Percentiles rank a stretch among this genome's conserved stretches.
Evolutionary conservation across 768 basidiomycete species (phyloP).

Genomic region (Leccinum disarticulatum): DNA sequence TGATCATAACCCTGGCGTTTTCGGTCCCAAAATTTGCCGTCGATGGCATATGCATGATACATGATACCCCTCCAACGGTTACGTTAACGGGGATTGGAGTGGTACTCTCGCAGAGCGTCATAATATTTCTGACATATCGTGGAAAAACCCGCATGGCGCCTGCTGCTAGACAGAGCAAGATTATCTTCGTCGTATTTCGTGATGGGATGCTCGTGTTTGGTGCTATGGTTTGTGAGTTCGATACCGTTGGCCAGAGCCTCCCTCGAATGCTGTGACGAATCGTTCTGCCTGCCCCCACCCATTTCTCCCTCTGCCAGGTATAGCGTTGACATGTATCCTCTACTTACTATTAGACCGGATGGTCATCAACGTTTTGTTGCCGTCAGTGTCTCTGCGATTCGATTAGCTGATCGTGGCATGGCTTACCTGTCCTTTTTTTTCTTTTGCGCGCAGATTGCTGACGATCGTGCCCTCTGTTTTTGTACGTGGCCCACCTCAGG

Average conservation of each 20-base stretch:
- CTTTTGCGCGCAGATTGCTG: slow-evolving; percentile 14
- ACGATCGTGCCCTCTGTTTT: slow-evolving; percentile 9
- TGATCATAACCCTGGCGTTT: background rate
- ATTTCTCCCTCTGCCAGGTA: slow-evolving; percentile 2
- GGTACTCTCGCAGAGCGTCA: slow-evolving; percentile 12
- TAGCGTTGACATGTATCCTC: background rate
- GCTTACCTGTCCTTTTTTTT: background rate
- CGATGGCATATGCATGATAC: slow-evolving; percentile 12
- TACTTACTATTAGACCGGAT: slow-evolving; percentile 2
- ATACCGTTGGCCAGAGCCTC: background rate
- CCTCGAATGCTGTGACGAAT: background rate
- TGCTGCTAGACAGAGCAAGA: slow-evolving; percentile 14
- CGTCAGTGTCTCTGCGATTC: slow-evolving; percentile 10
- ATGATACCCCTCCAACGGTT: background rate
- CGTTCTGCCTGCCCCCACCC: background rate
- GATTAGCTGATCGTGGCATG: background rate
- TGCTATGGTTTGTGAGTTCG: slow-evolving; percentile 11
- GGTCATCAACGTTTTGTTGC: slow-evolving; percentile 16
- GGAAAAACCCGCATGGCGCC: slow-evolving; percentile 12
- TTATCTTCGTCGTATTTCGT: slow-evolving; percentile 12
- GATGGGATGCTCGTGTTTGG: slow-evolving; percentile 18
- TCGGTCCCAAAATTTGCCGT: slow-evolving; percentile 1
- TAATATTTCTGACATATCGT: slow-evolving; percentile 18
- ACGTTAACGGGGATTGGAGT: slow-evolving; percentile 1
- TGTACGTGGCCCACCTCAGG: slow-evolving; percentile 7